Percentiles rank a stretch among this genome's conserved stretches.
Conservation (phyloP, 345 rosid genomes). For the Eucalyptus sideroxylon region DNA sequence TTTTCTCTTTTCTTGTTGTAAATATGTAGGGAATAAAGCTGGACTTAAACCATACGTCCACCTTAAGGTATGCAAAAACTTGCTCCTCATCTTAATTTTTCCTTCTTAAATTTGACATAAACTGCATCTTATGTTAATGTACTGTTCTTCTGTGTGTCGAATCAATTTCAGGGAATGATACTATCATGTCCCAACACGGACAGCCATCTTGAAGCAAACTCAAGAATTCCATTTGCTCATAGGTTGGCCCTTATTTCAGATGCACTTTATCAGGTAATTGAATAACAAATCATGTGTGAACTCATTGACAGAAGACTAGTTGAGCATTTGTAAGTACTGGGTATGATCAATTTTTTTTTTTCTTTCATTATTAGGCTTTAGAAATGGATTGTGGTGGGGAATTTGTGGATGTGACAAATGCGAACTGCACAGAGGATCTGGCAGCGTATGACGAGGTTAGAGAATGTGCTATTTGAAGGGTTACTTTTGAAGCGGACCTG, state of each 20-base stretch:
- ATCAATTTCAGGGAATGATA: background rate
- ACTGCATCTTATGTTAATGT: background rate
- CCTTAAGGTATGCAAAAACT: background rate
- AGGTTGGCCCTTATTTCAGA: background rate
- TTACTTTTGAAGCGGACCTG: background rate
- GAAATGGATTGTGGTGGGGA: background rate
- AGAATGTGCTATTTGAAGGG: background rate
- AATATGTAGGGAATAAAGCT: background rate
- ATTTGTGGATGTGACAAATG: background rate
- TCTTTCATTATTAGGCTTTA: background rate
- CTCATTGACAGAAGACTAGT: background rate
- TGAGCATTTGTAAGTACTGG: background rate
- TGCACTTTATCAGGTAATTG: background rate
- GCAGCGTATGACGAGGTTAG: background rate
- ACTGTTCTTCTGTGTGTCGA: background rate
- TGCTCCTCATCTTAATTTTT: background rate
- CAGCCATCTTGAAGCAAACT: background rate
- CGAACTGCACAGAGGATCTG: constrained; percentile 1
- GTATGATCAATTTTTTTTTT: background rate
- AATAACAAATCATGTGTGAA: background rate
- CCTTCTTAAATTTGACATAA: background rate
- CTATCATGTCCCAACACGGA: background rate
- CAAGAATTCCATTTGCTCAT: background rate
- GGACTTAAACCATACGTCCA: background rate
- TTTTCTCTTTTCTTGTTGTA: background rate